Evolutionary conservation across 1,139 yeast genomes (phyloP).

Genomic region (Geotrichum phurueaensis): DNA sequence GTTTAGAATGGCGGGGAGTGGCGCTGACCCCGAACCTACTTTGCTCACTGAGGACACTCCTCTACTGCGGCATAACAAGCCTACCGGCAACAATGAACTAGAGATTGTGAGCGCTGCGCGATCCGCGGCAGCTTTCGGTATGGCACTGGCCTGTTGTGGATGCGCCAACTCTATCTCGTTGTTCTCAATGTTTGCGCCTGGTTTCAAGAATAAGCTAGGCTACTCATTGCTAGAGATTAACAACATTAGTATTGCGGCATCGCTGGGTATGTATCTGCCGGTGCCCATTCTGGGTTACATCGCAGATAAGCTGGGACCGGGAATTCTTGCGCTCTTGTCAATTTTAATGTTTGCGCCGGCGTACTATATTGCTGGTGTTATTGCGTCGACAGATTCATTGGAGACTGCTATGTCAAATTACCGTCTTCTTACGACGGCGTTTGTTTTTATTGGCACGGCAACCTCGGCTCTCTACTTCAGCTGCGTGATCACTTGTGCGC

Average conservation of each 20-base stretch:
- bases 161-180: conserved; percentile 77
- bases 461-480: conserved; percentile 77
- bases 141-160: conserved; percentile 43
- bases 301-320: conserved; percentile 83
- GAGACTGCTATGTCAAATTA: conserved; percentile 10
- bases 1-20: background rate
- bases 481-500: conserved; percentile 76
- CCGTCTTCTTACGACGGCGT: conserved; percentile 27
- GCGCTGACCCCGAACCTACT: background rate
- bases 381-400: conserved; percentile 15
- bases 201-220: conserved; percentile 53
- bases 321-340: conserved; percentile 59
- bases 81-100: background rate
- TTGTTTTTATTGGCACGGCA: conserved; percentile 67
- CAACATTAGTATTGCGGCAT: conserved; percentile 66
- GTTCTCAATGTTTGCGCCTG: conserved; percentile 71
- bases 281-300: conserved; percentile 77
- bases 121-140: conserved; percentile 18
- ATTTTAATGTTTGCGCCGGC: conserved; percentile 66
- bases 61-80: background rate
- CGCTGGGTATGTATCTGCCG: conserved; percentile 78
- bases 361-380: conserved; percentile 48
- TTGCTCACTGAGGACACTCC: background rate
- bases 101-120: background rate
- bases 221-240: conserved; percentile 71